Percentiles rank a stretch among this genome's conserved stretches.
phyloP scores from a whole-genome alignment of 768 basidiomycete species.

The Myochromella boudieri region DNA sequence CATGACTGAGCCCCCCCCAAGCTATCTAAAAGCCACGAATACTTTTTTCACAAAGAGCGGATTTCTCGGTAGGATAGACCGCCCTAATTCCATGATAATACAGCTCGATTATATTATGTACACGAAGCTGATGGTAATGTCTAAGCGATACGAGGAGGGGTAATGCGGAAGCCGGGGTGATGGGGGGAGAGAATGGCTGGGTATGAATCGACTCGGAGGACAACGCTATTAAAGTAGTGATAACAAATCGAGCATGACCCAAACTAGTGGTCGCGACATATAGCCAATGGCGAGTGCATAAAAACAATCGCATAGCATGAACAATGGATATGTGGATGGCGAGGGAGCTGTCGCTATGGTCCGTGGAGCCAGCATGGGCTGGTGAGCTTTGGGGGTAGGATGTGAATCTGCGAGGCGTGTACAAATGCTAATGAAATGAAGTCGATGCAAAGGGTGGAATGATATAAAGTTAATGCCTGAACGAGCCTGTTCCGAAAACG shows the following conservation, averaged over 20 bases:
- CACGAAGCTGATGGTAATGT: neutral
- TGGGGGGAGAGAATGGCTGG: neutral
- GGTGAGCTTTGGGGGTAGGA: neutral
- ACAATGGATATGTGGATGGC: too few relatives aligned
- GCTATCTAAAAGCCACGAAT: too few relatives aligned
- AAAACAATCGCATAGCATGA: constrained; percentile 3
- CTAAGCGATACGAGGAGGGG: neutral
- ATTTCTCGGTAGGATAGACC: too few relatives aligned
- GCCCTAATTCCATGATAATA: neutral
- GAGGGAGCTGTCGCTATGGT: too few relatives aligned
- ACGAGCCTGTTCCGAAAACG: neutral
- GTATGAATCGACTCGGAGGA: neutral
- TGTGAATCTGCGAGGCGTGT: constrained; percentile 10
- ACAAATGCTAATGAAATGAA: constrained; percentile 15
- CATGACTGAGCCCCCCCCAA: too few relatives aligned
- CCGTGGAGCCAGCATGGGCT: neutral
- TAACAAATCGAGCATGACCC: constrained; percentile 19
- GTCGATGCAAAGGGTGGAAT: constrained; percentile 9
- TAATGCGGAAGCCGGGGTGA: neutral
- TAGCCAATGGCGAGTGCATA: constrained; percentile 4
- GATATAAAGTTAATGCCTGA: neutral
- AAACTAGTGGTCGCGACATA: constrained; percentile 4
- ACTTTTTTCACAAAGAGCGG: too few relatives aligned
- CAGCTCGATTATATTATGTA: constrained; percentile 11
- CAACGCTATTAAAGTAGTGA: constrained; percentile 2